phyloP scores from a whole-genome alignment of 495 filamentous ascomycete species.

The Penicillium canescens region DNA sequence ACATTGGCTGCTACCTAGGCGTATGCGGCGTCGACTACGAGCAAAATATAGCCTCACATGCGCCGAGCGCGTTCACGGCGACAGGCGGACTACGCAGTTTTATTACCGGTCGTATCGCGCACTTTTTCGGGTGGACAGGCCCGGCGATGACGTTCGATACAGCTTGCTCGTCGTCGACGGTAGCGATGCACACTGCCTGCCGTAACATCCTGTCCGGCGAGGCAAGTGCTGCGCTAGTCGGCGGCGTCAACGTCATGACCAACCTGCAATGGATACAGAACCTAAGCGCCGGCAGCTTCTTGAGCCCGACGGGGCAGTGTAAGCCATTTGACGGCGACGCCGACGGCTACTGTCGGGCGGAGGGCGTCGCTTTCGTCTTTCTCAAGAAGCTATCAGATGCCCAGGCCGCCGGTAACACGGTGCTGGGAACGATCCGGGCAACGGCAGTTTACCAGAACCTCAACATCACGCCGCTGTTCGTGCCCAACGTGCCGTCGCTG shows the following conservation, averaged over 20 bases:
- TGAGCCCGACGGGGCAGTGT: conserved; percentile 50
- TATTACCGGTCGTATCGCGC: conserved; percentile 35
- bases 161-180: conserved; percentile 46
- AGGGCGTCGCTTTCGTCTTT: conserved; percentile 63
- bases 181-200: conserved; percentile 44
- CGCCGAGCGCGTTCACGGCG: conserved; percentile 38
- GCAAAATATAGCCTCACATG: conserved; percentile 36
- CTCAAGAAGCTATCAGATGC: conserved; percentile 68
- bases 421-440: conserved; percentile 62
- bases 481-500: conserved; percentile 65
- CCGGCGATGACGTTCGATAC: conserved; percentile 47
- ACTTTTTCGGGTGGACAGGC: conserved; percentile 53
- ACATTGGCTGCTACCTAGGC: conserved; percentile 42
- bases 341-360: conserved; percentile 74
- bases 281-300: conserved; percentile 35
- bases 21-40: conserved; percentile 35
- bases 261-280: conserved; percentile 37
- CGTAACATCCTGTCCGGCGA: conserved; percentile 38
- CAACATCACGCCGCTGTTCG: conserved; percentile 68
- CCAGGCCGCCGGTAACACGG: conserved; percentile 58
- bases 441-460: conserved; percentile 67
- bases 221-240: conserved; percentile 38
- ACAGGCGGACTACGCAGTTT: conserved; percentile 38
- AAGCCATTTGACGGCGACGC: conserved; percentile 72
- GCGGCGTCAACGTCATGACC: conserved; percentile 44